Evolutionary conservation across 345 rosid species (phyloP), one percentile per base, ranked within the genome.

Genomic region (Abelmoschus esculentus): DNA sequence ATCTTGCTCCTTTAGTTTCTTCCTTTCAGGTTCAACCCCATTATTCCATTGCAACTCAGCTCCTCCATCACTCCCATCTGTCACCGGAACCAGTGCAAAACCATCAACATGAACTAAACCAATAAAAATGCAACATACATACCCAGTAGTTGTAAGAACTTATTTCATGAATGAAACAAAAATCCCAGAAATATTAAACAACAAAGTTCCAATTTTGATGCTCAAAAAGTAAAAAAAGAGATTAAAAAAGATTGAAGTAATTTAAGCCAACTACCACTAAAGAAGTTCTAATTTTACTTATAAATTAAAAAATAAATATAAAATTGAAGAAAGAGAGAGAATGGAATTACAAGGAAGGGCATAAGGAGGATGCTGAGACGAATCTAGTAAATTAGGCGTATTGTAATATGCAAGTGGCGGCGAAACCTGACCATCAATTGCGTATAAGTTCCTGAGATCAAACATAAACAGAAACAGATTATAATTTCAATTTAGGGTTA

Each of bases 351-450:
- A 87, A 2, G 97, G 90, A 82, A 92, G 96, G 18, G 82, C 72
- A 56, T 89, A 89, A 1, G 97, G 92, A 81, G 91, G 91, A 78
- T 91, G 96, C 44, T 85, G 93, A 71, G 91, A 83, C 66, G 79
- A 87, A 69, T 86, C 90, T 40, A 76, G 88, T 59, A 88, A 73
- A 73, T 74, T 79, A 11, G 75, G 22, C 5, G 84, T 46, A 75
- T 32, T 73, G 65, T 77, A 76, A 60, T 77, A 85, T 6, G 78
- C 84, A 55, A 77, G 75, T 2, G 78, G 80, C 42, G 80, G 89
- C 13, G 88, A 75, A 81, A 80, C 69, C 85, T 84, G 93, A 8
- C 74, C 80, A 40, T 85, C 88, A 56, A 80, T 70, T 32, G 83
- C 57, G 72, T 73, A 80, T 19, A 85, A 66, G 42, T 80, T 82